Conservation (phyloP, 176 grass and related monocot genomes). For the Juncus inflexus region DNA sequence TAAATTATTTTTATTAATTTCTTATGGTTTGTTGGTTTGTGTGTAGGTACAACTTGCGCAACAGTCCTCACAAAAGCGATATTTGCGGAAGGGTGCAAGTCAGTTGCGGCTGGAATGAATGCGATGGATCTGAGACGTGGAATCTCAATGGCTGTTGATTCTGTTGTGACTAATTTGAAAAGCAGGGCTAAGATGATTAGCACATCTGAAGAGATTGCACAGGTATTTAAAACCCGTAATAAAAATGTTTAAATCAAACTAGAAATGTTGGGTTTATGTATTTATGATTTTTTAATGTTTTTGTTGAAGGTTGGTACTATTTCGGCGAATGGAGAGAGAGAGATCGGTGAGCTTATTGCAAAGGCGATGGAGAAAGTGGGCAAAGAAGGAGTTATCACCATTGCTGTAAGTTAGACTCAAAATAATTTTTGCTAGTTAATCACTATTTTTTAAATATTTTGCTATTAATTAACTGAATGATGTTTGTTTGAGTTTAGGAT, state of each 20-base stretch:
- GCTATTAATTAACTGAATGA: constrained; percentile 2
- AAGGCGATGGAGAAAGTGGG: constrained; percentile 99
- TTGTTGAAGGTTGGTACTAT: constrained; percentile 82
- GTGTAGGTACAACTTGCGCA: constrained; percentile 85
- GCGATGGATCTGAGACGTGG: constrained; percentile 97
- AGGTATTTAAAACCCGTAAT: constrained; percentile 25
- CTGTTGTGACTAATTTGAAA: constrained; percentile 88
- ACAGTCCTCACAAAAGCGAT: constrained; percentile 97
- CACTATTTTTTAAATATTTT: neutral
- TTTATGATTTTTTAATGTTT: constrained; percentile 1
- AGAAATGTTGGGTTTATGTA: neutral
- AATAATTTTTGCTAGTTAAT: neutral
- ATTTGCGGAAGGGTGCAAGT: constrained; percentile 91
- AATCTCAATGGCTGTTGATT: constrained; percentile 96
- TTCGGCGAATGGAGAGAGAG: constrained; percentile 95
- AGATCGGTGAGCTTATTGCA: constrained; percentile 95
- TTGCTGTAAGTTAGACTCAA: constrained; percentile 51
- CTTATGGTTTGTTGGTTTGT: constrained; percentile 11
- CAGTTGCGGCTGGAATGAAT: constrained; percentile 94
- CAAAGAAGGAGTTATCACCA: constrained; percentile 95
- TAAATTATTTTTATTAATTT: constrained; percentile 15
- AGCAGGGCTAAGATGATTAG: constrained; percentile 86
- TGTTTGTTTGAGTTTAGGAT: constrained; percentile 42
- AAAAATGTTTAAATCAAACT: neutral
- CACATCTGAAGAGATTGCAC: constrained; percentile 92